Percentiles rank a stretch among this genome's conserved stretches.
Evolutionary conservation across 2,329 filamentous ascomycete genomes (phyloP).

Genomic region (Fusarium sp.): DNA sequence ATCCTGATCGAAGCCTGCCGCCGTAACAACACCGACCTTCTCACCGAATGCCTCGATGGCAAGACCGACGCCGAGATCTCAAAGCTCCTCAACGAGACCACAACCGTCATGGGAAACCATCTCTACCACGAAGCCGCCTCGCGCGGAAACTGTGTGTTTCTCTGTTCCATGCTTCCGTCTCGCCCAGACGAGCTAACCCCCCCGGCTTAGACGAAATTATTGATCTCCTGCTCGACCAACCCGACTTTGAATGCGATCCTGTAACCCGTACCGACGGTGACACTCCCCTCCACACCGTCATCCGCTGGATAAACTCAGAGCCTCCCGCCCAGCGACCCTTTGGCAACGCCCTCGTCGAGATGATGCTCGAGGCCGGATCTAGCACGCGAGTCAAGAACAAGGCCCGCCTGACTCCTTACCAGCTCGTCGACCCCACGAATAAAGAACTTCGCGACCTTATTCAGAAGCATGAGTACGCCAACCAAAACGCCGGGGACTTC

Average conservation of each 20-base stretch:
- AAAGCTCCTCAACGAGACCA: slow-evolving; percentile 84
- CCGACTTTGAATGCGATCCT: slow-evolving; percentile 86
- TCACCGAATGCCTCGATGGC: slow-evolving; percentile 76
- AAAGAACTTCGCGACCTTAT: slow-evolving; percentile 69
- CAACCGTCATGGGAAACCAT: slow-evolving; percentile 86
- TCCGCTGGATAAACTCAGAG: slow-evolving; percentile 79
- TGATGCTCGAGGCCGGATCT: slow-evolving; percentile 83
- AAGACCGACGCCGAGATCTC: slow-evolving; percentile 74
- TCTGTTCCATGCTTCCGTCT: not conserved
- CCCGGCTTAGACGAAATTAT: slow-evolving; percentile 74
- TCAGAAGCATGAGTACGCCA: slow-evolving; percentile 75
- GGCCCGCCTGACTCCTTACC: slow-evolving; percentile 75
- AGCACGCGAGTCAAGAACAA: slow-evolving; percentile 72
- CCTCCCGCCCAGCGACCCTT: slow-evolving; percentile 70
- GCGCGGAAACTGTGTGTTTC: slow-evolving; percentile 83
- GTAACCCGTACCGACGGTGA: slow-evolving; percentile 76
- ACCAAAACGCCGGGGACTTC: slow-evolving; percentile 68
- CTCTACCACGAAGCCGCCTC: slow-evolving; percentile 89
- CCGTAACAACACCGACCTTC: slow-evolving; percentile 88
- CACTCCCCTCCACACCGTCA: slow-evolving; percentile 81
- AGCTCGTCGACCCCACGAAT: slow-evolving; percentile 80
- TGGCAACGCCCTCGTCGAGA: slow-evolving; percentile 75
- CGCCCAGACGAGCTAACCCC: slow-evolving; percentile 22
- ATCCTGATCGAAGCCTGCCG: slow-evolving; percentile 92
- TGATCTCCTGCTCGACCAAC: slow-evolving; percentile 84